Conservation (phyloP, 2,329 filamentous ascomycete genomes). For the Cordyceps farinosa region DNA sequence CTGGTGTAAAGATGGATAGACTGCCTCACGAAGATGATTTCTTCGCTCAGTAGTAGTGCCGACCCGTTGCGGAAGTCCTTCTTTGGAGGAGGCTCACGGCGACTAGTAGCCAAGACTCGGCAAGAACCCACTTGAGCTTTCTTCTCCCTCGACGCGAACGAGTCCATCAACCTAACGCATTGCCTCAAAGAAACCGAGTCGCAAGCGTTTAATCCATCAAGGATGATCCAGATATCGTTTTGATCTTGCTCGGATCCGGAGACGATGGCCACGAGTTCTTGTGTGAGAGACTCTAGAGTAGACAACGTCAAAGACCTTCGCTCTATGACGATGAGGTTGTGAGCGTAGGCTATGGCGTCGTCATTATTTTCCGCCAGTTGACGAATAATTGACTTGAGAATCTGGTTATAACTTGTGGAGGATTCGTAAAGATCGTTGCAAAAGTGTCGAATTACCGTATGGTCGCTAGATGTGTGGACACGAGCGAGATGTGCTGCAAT, state of each 20-base stretch:
- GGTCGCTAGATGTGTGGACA: constrained; percentile 25
- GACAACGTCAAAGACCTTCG: background rate
- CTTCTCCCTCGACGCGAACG: background rate
- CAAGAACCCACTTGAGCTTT: background rate
- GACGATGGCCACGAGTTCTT: background rate
- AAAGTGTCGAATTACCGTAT: constrained; percentile 31
- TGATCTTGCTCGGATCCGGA: background rate
- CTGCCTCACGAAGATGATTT: background rate
- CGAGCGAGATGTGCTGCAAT: constrained; percentile 28
- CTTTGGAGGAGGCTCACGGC: background rate
- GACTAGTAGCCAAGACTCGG: background rate
- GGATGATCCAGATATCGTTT: constrained; percentile 25
- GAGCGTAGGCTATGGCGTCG: constrained; percentile 23
- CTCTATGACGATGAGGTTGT: background rate
- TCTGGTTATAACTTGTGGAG: constrained; percentile 32
- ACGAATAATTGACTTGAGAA: constrained; percentile 30
- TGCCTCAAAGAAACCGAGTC: constrained; percentile 20
- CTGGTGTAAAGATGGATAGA: background rate
- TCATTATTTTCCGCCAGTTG: constrained; percentile 27
- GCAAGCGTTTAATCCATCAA: constrained; percentile 30
- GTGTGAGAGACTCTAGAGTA: background rate
- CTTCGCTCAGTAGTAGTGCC: background rate
- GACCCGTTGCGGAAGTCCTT: background rate
- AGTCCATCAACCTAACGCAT: background rate
- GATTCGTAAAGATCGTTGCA: constrained; percentile 30